phyloP scores from a whole-genome alignment of 257 asterid genomes.

The Rehmannia glutinosa region DNA sequence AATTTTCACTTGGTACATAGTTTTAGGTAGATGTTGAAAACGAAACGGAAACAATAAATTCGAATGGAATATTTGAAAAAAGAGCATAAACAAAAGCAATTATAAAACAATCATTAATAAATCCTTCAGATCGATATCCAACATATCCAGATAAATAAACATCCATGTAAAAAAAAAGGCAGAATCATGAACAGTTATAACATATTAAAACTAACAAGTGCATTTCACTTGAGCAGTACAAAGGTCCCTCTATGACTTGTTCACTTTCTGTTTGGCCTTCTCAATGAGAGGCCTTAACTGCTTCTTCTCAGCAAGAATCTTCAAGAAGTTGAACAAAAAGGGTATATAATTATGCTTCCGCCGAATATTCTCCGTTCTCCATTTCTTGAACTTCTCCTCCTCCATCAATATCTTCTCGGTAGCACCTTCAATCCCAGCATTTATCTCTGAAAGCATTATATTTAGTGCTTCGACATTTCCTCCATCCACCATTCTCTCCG shows the following conservation, averaged over 20 bases:
- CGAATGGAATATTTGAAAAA: not conserved
- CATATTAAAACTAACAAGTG: slow-evolving; percentile 9
- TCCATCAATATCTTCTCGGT: slow-evolving; percentile 90
- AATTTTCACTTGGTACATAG: too few relatives aligned
- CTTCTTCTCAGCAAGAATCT: slow-evolving; percentile 99
- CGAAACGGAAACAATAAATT: too few relatives aligned
- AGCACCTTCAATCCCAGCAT: slow-evolving; percentile 76
- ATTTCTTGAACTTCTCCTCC: slow-evolving; percentile 98
- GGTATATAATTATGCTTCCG: slow-evolving; percentile 94
- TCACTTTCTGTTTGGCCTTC: slow-evolving; percentile 86
- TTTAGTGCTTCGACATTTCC: slow-evolving; percentile 61
- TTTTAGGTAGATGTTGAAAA: too few relatives aligned
- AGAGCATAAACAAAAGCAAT: not conserved
- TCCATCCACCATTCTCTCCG: slow-evolving; percentile 72
- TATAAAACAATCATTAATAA: not conserved
- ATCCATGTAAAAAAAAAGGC: not conserved
- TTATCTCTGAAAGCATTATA: slow-evolving; percentile 56
- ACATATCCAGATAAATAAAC: slow-evolving; percentile 8
- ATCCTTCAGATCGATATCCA: not conserved
- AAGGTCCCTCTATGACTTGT: slow-evolving; percentile 42
- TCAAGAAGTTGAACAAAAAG: slow-evolving; percentile 89
- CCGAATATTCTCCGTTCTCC: slow-evolving; percentile 86
- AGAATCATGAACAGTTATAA: slow-evolving; percentile 3
- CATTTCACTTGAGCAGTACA: slow-evolving; percentile 13
- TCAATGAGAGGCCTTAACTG: slow-evolving; percentile 98